Percentiles rank a stretch among this genome's conserved stretches.
Evolutionary conservation across 2,329 filamentous ascomycete species (phyloP).

Genomic region (Aspergillus versicolor): DNA sequence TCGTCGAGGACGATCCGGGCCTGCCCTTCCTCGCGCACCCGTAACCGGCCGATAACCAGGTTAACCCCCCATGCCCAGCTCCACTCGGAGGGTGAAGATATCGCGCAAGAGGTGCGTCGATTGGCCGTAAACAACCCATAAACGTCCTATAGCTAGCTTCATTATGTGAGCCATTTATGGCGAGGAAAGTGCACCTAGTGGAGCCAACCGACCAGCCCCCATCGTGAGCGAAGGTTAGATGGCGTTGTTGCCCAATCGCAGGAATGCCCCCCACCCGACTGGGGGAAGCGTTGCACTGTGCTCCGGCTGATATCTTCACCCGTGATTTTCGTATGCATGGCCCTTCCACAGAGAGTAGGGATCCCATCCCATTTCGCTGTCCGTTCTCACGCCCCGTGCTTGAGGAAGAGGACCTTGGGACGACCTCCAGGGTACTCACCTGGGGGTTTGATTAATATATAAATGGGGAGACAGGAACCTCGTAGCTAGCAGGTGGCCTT

Average conservation of each 20-base stretch:
- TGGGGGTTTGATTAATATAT: not conserved
- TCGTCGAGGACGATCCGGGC: not conserved
- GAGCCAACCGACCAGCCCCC: not conserved
- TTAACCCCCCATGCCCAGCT: constrained; percentile 2
- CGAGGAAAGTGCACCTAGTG: not conserved
- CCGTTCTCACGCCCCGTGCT: not conserved
- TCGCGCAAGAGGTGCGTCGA: not conserved
- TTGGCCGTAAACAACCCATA: not conserved
- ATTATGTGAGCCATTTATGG: not conserved
- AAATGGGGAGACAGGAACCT: not conserved
- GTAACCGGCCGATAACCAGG: not conserved
- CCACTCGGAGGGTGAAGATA: not conserved
- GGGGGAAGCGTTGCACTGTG: not conserved
- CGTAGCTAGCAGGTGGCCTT: not conserved
- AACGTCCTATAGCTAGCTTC: not conserved
- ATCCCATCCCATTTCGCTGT: not conserved
- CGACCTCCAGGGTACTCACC: constrained; percentile 9
- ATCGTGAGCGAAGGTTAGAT: not conserved
- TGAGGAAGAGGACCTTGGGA: not conserved
- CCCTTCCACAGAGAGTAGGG: not conserved
- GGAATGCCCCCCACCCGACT: not conserved
- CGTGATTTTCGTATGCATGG: not conserved
- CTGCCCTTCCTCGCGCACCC: not conserved
- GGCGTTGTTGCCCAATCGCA: not conserved
- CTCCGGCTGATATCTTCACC: not conserved